phyloP scores from a whole-genome alignment of 2,329 filamentous ascomycete genomes.

The Trichoderma simmonsii region DNA sequence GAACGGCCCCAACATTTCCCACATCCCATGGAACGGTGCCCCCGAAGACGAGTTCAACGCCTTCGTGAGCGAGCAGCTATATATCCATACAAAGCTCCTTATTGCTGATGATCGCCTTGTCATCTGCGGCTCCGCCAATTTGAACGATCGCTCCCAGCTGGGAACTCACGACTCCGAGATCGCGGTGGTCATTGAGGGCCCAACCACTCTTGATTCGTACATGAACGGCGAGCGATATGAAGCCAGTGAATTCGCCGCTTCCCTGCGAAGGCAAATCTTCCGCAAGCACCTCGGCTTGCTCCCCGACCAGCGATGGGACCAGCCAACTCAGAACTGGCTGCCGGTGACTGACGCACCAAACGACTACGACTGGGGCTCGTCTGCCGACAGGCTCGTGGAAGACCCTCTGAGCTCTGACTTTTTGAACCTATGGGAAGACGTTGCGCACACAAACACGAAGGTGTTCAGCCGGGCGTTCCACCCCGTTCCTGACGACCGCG shows the following conservation, averaged over 20 bases:
- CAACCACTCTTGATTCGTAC: slow-evolving; percentile 61
- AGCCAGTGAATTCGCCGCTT: slow-evolving; percentile 73
- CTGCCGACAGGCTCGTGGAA: slow-evolving; percentile 63
- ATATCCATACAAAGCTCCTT: slow-evolving; percentile 65
- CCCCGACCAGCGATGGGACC: slow-evolving; percentile 67
- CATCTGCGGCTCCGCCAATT: slow-evolving; percentile 69
- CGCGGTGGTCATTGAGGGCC: slow-evolving; percentile 83
- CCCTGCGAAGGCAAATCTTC: slow-evolving; percentile 81
- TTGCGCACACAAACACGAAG: slow-evolving; percentile 74
- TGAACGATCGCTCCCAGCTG: slow-evolving; percentile 68
- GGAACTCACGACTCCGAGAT: slow-evolving; percentile 85
- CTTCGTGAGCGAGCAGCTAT: slow-evolving; percentile 61
- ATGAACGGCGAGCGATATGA: slow-evolving; percentile 73
- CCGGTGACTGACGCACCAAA: slow-evolving; percentile 70
- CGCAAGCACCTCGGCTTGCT: slow-evolving; percentile 87
- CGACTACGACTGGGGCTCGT: slow-evolving; percentile 67
- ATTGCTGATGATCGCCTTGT: slow-evolving; percentile 81
- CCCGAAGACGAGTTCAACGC: slow-evolving; percentile 56
- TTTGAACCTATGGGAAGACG: slow-evolving; percentile 66
- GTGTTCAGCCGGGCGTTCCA: slow-evolving; percentile 82
- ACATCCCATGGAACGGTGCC: slow-evolving; percentile 53
- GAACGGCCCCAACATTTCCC: slow-evolving; percentile 64
- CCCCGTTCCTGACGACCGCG: slow-evolving; percentile 65
- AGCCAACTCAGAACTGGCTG: slow-evolving; percentile 69
- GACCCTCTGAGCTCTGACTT: slow-evolving; percentile 72